Base-by-base conservation (phyloP, 192 early-diverging fungal genomes). In the Backusella sp. region DNA sequence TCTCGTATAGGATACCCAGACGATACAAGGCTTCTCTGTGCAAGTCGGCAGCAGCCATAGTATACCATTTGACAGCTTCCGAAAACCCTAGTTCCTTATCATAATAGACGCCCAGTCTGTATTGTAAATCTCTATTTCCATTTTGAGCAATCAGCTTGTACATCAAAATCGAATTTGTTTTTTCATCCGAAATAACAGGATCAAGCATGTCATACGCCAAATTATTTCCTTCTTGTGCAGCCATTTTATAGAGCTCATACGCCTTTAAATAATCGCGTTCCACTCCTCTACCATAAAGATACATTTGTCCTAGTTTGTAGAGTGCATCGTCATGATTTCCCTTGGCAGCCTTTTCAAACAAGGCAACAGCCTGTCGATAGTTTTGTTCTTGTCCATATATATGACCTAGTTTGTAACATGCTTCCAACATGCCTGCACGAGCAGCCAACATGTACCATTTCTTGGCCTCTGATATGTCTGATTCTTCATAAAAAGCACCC, bases 311-410 rank as follows among this genome's bases (percentile, higher is more conserved):
- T 26, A 71, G 15, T n/a, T 42, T 14, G 14, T 42, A 68, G 46
- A 75, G 73, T 37, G 79, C 78, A 11, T 70, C 70, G 9, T 76
- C 39, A 12, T 68, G 44, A 66, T 65, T 71, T n/a, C 69, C 66
- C 15, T 73, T 36, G 9, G 72, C 76, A 39, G 76, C 78, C 17
- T 73, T 71, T 19, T 65, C 15, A 53, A 72, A 80, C 1, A 66
- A 72, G 39, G 53, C 66, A 28, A 68, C 21, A 12, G 81, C 84
- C 37, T 72, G 74, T 26, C 15, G 35, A 26, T 72, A 66, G 14
- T 83, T 79, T 21, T 80, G 73, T 17, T 30, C 65, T 34, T 83
- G 79, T 44, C 68, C 68, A 14, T 65, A 15, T 56, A 56, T 21
- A 21, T 9, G 3, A 28, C 85, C 85, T 19, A 83, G 23, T 21